phyloP scores from a whole-genome alignment of 768 basidiomycete species.

The Suillus spraguei region DNA sequence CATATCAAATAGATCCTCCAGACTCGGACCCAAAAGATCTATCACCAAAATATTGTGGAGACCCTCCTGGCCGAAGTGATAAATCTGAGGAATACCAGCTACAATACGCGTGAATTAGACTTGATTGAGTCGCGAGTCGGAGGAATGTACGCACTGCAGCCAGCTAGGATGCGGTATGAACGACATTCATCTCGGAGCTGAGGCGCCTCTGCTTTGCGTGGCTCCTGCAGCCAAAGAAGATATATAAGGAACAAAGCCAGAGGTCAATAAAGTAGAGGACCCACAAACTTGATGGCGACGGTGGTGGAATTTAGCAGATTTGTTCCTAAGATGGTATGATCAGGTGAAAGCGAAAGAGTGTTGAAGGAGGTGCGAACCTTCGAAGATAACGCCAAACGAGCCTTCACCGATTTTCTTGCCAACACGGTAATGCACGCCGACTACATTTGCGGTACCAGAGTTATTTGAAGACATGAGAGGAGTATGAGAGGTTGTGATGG shows the following conservation, averaged over 20 bases:
- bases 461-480: slow-evolving; percentile 56
- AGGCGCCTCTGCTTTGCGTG: slow-evolving; percentile 93
- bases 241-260: slow-evolving; percentile 14
- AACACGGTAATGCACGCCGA: slow-evolving; percentile 96
- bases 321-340: slow-evolving; percentile 61
- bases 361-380: slow-evolving; percentile 50
- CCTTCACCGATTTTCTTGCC: slow-evolving; percentile 99
- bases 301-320: slow-evolving; percentile 98
- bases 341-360: not conserved
- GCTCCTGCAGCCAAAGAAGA: slow-evolving; percentile 58
- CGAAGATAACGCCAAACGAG: slow-evolving; percentile 95
- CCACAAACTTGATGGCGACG: slow-evolving; percentile 99
- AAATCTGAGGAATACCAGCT: slow-evolving; percentile 99
- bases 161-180: slow-evolving; percentile 88
- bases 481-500: slow-evolving; percentile 24
- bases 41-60: slow-evolving; percentile 99
- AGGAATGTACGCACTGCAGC: slow-evolving; percentile 70
- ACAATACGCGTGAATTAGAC: slow-evolving; percentile 24
- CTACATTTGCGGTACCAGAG: slow-evolving; percentile 72
- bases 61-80: slow-evolving; percentile 99
- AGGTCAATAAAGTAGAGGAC: slow-evolving; percentile 36
- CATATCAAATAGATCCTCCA: slow-evolving; percentile 99
- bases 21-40: slow-evolving; percentile 92
- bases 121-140: slow-evolving; percentile 13
- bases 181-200: slow-evolving; percentile 98